Base-by-base conservation (phyloP, 139 green algal species). In the Picochlorum sp. region DNA sequence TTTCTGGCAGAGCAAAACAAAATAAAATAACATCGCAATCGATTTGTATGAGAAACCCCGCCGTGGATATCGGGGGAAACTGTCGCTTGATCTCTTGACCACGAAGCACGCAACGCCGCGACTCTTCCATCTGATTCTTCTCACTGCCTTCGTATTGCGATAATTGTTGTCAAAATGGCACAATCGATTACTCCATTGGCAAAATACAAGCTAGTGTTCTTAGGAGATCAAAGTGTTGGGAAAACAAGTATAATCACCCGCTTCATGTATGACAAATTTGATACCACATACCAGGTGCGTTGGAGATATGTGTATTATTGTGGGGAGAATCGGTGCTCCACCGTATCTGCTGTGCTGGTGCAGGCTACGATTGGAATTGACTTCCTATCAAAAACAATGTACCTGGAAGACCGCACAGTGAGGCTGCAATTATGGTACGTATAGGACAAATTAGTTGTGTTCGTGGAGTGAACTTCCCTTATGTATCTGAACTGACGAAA, bases 231-330 rank as follows among this genome's bases (percentile, higher is more conserved):
- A 75, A 86, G 76, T 9, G 90, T 95, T 3, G 90, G 89, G 6
- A 99, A 99, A 68, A 99, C 94, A 37, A 90, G 78, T 63, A 97
- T 99, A 65, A 98, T 99, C 67, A 98, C 92, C 1, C 76, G 94
- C 1, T 99, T 99, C 71, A 99, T 99, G 94, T 99, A 99, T 76
- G 94, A 99, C 74, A 99, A 99, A 77, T 99, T 99, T 72, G 94
- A 99, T 70, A 97, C 91, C 73, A 95, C 83, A 2, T 99, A 99
- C 67, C 93, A 98, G 88, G 89, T 88, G 37, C n/a, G 23, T 55
- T 55, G n/a, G 0, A 1, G 9, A 4, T 26, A 14, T 55, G 47
- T 23, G 8, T 8, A 55, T 23, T 10, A 26, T 55, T 23, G n/a
- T 24, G 13, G 15, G n/a, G n/a, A 41, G 8, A 41, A 41, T 41